A percentile compares a stretch with the other conserved stretches of the same genome.
Evolutionary conservation across 176 grass and related monocot species (phyloP).

Genomic region (Carex littledalei): DNA sequence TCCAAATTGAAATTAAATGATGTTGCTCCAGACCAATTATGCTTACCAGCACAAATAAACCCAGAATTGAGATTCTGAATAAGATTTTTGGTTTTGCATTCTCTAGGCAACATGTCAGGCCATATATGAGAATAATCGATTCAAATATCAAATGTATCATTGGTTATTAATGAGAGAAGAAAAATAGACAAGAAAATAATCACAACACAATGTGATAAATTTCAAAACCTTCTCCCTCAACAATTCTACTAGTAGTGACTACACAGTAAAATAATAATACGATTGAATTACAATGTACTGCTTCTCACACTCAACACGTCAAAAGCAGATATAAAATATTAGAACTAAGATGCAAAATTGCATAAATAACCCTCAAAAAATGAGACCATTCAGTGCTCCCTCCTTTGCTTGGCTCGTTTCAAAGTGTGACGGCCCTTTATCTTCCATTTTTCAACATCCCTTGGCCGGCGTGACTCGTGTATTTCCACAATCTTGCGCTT

Average conservation of each 20-base stretch:
- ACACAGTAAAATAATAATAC: background rate
- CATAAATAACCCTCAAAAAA: slow-evolving; percentile 18
- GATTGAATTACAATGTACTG: background rate
- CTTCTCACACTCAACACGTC: background rate
- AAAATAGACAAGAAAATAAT: background rate
- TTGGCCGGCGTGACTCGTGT: slow-evolving; percentile 34
- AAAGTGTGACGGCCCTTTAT: slow-evolving; percentile 57
- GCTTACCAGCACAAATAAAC: background rate
- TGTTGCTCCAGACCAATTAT: background rate
- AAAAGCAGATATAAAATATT: background rate
- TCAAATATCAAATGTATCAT: background rate
- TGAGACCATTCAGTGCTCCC: background rate
- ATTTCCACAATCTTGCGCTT: slow-evolving; percentile 79
- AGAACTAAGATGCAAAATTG: background rate
- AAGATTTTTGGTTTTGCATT: background rate
- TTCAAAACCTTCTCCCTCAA: background rate
- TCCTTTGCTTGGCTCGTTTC: slow-evolving; percentile 71
- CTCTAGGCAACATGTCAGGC: background rate
- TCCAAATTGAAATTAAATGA: background rate
- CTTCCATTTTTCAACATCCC: slow-evolving; percentile 76
- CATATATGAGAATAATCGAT: background rate
- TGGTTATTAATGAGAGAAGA: background rate
- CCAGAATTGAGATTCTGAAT: background rate
- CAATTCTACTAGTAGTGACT: background rate
- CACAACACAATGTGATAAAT: background rate